Percentiles rank a stretch among this genome's conserved stretches.
phyloP scores from a whole-genome alignment of 2,329 filamentous ascomycete species.

The Mycocentrospora acerina region DNA sequence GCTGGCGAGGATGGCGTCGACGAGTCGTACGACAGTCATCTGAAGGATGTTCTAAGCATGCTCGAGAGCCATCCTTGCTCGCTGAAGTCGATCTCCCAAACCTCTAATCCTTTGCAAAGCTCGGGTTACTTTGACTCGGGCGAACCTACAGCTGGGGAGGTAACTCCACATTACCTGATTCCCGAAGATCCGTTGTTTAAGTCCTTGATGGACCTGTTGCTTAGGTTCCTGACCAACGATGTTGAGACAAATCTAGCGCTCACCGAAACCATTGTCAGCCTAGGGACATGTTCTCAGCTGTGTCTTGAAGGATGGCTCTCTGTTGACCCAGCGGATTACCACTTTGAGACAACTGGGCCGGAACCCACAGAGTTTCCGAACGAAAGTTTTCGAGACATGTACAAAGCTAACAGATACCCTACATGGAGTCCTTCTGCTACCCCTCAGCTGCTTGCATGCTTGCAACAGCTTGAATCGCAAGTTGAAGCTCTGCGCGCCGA shows the following conservation, averaged over 20 bases:
- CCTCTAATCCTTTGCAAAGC: slow-evolving; percentile 59
- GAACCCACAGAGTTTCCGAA: slow-evolving; percentile 29
- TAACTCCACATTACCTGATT: slow-evolving; percentile 61
- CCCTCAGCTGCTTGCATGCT: slow-evolving; percentile 45
- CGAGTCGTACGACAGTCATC: slow-evolving; percentile 68
- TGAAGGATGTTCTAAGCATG: slow-evolving; percentile 69
- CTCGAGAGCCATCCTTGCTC: slow-evolving; percentile 76
- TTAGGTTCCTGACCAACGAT: slow-evolving; percentile 84
- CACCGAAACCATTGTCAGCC: slow-evolving; percentile 78
- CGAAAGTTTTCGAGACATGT: slow-evolving; percentile 34
- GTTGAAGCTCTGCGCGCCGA: slow-evolving; percentile 46
- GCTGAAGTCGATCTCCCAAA: slow-evolving; percentile 65
- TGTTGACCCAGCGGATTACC: slow-evolving; percentile 60
- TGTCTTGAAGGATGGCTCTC: slow-evolving; percentile 89
- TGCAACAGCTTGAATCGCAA: slow-evolving; percentile 47
- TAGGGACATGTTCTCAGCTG: slow-evolving; percentile 83
- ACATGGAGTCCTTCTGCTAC: slow-evolving; percentile 39
- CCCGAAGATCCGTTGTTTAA: slow-evolving; percentile 61
- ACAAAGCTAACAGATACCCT: slow-evolving; percentile 39
- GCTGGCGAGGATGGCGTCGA: slow-evolving; percentile 71
- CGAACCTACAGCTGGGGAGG: slow-evolving; percentile 59
- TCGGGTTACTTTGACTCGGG: slow-evolving; percentile 47
- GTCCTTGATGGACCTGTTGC: slow-evolving; percentile 61
- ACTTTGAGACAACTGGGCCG: slow-evolving; percentile 29
- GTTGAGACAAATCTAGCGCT: slow-evolving; percentile 88